Evolutionary conservation across 768 basidiomycete genomes (phyloP).

Genomic region (Psilocybe subaeruginosa): DNA sequence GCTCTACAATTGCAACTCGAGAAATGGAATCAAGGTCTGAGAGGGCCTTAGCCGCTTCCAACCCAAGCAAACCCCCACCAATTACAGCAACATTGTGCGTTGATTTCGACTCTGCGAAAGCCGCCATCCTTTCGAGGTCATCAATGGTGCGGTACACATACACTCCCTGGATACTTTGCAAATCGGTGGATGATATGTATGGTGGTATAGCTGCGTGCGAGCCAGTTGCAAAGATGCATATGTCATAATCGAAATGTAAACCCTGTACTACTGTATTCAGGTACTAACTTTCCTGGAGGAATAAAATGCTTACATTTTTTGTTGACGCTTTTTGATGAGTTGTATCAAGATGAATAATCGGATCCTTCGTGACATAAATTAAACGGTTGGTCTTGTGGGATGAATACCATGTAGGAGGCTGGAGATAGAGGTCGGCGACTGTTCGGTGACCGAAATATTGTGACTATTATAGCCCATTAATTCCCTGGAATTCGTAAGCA

Average conservation of each 20-base stretch:
- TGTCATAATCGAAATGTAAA: slow-evolving; percentile 46
- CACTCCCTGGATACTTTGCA: slow-evolving; percentile 50
- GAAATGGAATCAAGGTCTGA: slow-evolving; percentile 50
- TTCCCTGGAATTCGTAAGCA: not conserved
- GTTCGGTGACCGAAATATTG: slow-evolving; percentile 65
- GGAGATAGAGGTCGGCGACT: slow-evolving; percentile 62
- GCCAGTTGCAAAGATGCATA: slow-evolving; percentile 71
- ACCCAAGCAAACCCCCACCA: slow-evolving; percentile 72
- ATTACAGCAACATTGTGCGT: slow-evolving; percentile 58
- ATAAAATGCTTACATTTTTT: slow-evolving; percentile 37
- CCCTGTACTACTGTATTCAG: slow-evolving; percentile 5
- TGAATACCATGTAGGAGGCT: slow-evolving; percentile 59
- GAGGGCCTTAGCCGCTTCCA: slow-evolving; percentile 76
- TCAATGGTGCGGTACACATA: slow-evolving; percentile 77
- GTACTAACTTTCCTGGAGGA: slow-evolving; percentile 22
- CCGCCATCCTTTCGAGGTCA: slow-evolving; percentile 66
- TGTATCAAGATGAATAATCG: slow-evolving; percentile 11
- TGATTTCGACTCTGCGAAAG: slow-evolving; percentile 50
- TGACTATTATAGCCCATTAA: slow-evolving; percentile 35
- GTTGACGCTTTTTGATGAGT: slow-evolving; percentile 47
- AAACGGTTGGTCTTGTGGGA: slow-evolving; percentile 61
- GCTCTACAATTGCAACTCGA: slow-evolving; percentile 23
- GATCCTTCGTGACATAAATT: slow-evolving; percentile 33
- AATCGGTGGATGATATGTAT: slow-evolving; percentile 47
- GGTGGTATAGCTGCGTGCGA: slow-evolving; percentile 66